Percentiles rank a stretch among this genome's conserved stretches.
Conservation (phyloP, 2,329 filamentous ascomycete genomes). For the Colletotrichum plurivorum region DNA sequence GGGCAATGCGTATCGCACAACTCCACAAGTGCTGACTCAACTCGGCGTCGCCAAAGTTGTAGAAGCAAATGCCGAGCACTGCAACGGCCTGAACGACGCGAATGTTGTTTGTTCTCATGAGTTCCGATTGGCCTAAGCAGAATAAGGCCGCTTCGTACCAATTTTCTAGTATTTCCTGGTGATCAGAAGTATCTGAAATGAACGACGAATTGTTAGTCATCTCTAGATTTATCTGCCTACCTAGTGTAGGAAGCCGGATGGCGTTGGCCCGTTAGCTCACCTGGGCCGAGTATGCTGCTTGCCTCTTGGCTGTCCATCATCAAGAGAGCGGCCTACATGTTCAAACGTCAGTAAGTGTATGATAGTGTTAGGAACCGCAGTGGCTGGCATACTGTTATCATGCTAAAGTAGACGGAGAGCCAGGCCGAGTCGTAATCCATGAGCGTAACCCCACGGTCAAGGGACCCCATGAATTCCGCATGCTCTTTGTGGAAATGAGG, state of each 20-base stretch:
- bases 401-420: conserved; percentile 42
- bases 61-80: conserved; percentile 42
- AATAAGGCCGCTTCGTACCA: conserved; percentile 42
- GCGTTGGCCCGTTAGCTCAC: not conserved
- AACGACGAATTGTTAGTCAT: not conserved
- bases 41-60: conserved; percentile 37
- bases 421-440: conserved; percentile 29
- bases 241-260: no score
- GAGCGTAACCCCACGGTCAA: not conserved
- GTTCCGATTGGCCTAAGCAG: conserved; percentile 37
- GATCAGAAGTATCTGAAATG: not conserved
- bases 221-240: not conserved
- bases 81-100: conserved; percentile 40
- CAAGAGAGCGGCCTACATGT: conserved; percentile 18
- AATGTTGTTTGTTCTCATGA: conserved; percentile 34
- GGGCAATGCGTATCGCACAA: conserved; percentile 40
- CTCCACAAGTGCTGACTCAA: conserved; percentile 37
- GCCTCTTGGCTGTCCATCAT: conserved; percentile 33
- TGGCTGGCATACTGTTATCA: conserved; percentile 21
- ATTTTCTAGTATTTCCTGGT: conserved; percentile 6
- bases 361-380: no score
- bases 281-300: not conserved
- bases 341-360: not conserved
- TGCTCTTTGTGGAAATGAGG: conserved; percentile 39
- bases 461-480: conserved; percentile 16